Evolutionary conservation across 805 yeast genomes (phyloP).

Genomic region (Zygosaccharomyces gambellarensis): DNA sequence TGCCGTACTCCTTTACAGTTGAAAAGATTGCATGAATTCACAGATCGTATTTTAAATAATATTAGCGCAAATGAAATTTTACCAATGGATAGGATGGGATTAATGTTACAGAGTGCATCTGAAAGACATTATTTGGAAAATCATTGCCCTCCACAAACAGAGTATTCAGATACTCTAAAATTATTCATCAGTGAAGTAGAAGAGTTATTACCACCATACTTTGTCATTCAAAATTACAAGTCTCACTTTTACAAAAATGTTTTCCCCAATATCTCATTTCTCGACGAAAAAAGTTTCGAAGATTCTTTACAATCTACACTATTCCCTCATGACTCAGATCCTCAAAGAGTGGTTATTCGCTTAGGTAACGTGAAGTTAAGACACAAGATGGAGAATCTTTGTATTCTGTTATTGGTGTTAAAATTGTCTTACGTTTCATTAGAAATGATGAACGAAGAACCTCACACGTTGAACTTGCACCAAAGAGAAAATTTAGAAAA

Average conservation of each 20-base stretch:
- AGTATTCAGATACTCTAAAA: conserved; percentile 26
- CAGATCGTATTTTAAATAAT: conserved; percentile 28
- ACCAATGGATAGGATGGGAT: conserved; percentile 22
- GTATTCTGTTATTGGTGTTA: conserved; percentile 25
- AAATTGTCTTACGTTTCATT: conserved; percentile 31
- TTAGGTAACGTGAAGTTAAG: conserved; percentile 29
- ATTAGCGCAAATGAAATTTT: conserved; percentile 19
- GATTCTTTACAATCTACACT: conserved; percentile 25
- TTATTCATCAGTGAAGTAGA: conserved; percentile 24
- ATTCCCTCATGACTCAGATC: conserved; percentile 15
- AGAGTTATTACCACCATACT: conserved; percentile 25
- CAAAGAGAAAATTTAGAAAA: conserved; percentile 19
- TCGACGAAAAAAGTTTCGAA: conserved; percentile 30
- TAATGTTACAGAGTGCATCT: conserved; percentile 20
- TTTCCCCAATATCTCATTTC: conserved; percentile 28
- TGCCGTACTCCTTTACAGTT: conserved; percentile 23
- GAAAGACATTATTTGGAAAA: conserved; percentile 29
- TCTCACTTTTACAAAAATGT: conserved; percentile 26
- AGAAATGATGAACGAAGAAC: conserved; percentile 14
- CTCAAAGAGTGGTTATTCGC: conserved; percentile 20
- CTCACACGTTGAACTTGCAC: conserved; percentile 8
- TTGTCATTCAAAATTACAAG: conserved; percentile 24
- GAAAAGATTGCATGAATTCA: conserved; percentile 25
- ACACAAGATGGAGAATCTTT: conserved; percentile 27
- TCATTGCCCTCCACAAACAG: conserved; percentile 21